Evolutionary conservation across 148 eudicot genomes (phyloP).

Genomic region (Vaccinium corymbosum): DNA sequence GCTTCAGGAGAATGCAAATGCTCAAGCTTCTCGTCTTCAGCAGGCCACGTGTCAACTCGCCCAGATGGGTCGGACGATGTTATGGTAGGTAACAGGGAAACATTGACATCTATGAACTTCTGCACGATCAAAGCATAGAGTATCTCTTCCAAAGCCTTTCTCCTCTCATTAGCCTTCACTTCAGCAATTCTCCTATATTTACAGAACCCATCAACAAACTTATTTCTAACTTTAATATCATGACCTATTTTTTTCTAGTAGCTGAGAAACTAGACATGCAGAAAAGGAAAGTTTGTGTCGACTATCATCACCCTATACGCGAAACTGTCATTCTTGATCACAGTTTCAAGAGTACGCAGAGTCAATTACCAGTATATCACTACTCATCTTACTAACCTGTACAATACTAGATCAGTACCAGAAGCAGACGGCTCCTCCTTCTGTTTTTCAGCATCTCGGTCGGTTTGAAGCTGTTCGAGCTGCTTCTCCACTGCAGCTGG

Average conservation of each 20-base stretch:
- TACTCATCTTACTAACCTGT: constrained; percentile 48
- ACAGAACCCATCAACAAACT: background rate
- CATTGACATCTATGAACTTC: constrained; percentile 82
- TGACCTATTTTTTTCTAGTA: background rate
- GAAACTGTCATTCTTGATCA: background rate
- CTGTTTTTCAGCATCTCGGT: constrained; percentile 65
- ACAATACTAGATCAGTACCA: constrained; percentile 77
- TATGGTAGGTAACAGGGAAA: constrained; percentile 65
- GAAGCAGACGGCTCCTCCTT: constrained; percentile 62
- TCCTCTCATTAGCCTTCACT: constrained; percentile 84
- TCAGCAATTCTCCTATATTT: constrained; percentile 89
- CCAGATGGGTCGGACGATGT: constrained; percentile 45
- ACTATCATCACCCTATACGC: background rate
- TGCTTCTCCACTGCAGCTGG: constrained; percentile 98
- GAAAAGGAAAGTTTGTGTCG: background rate
- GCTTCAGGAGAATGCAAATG: constrained; percentile 84
- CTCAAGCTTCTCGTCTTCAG: constrained; percentile 58
- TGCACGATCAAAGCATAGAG: constrained; percentile 81
- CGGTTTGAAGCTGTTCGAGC: constrained; percentile 86
- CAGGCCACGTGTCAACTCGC: constrained; percentile 68
- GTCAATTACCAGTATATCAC: background rate
- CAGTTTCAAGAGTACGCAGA: background rate
- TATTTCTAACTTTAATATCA: background rate
- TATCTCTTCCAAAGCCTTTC: constrained; percentile 79
- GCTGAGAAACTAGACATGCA: background rate